These are phyloP conservation scores for Venturia asperata DNA, from an alignment of 2,329 filamentous ascomycete genomes.

Conservation along the genomic window DNA sequence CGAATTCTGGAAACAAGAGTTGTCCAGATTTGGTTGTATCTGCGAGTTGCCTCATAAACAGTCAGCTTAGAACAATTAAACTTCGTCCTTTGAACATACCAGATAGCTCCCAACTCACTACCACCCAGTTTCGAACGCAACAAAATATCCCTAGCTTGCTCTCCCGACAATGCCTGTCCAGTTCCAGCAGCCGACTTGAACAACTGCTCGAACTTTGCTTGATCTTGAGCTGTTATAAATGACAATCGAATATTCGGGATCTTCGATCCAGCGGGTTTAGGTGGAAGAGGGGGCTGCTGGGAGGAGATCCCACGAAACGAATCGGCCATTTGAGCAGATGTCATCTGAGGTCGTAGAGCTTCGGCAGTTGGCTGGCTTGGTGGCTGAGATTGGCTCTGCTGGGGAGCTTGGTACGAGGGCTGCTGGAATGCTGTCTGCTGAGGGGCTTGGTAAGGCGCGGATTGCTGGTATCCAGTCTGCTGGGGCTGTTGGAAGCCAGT, in stretches of 20 bases:
- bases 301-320: constrained; percentile 45
- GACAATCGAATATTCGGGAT: constrained; percentile 92
- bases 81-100: constrained; percentile 43
- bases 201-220: constrained; percentile 93
- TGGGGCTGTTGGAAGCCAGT: constrained; percentile 35
- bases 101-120: constrained; percentile 84
- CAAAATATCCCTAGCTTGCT: constrained; percentile 85
- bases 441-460: constrained; percentile 29
- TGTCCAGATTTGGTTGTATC: constrained; percentile 96
- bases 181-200: constrained; percentile 93
- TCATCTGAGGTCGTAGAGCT: constrained; percentile 53
- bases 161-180: constrained; percentile 75
- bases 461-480: constrained; percentile 41
- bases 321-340: constrained; percentile 56
- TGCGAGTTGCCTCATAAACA: constrained; percentile 64
- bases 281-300: constrained; percentile 50
- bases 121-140: constrained; percentile 83
- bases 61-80: constrained; percentile 22
- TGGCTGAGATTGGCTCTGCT: constrained; percentile 36
- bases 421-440: constrained; percentile 33
- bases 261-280: constrained; percentile 60
- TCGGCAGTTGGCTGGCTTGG: constrained; percentile 52
- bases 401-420: constrained; percentile 22
- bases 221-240: constrained; percentile 91
- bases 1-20: constrained; percentile 94